Base-by-base conservation (phyloP, 192 early-diverging fungal species). In the Lobulomyces angularis region DNA sequence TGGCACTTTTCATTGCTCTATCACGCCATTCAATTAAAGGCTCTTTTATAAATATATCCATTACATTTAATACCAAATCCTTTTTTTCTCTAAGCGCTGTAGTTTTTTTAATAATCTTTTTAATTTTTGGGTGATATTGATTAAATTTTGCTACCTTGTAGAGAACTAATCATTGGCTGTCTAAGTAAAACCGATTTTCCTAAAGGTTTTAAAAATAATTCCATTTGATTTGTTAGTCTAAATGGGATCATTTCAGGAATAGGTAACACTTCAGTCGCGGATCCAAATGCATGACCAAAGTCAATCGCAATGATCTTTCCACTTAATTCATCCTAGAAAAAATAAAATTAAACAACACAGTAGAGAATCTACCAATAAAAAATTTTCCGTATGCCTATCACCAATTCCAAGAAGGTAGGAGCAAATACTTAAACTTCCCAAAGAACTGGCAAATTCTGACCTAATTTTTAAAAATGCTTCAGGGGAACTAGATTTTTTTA, bases 271-370 rank as follows among this genome's bases (percentile, higher is more conserved):
- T 84, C 82, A 0, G 84, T 82, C 0, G 82, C 82, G 0, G 84
- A 83, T 11, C 83, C 84, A 58, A 86, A 86, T 2, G 84, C 84
- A 43, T 85, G 81, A 0, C 84, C 84, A 46, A 86, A 86, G 62
- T 86, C 84, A 48, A 86, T 86, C 0, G 72, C 69, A 14, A 86
- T 64, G 12, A 86, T 46, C 21, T 65, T 59, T 8, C 84, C 82
- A 19, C 56, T 79, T 32, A 19, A n/a, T n/a, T n/a, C n/a, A n/a
- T n/a, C n/a, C n/a, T n/a, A n/a, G n/a, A n/a, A n/a, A 24, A 26
- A 12, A 25, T 27, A 58, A 34, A 37, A 21, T 16, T 51, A 16
- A 40, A 34, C 4, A 22, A 20, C 3, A 5, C 6, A 14, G 8
- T 19, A 9, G 45, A 53, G 21, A 1, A 8, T 2, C 51, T 31